Percentiles rank a stretch among this genome's conserved stretches.
phyloP scores from a whole-genome alignment of 371 early-diverging fungal genomes.

The Mucor piriformis region DNA sequence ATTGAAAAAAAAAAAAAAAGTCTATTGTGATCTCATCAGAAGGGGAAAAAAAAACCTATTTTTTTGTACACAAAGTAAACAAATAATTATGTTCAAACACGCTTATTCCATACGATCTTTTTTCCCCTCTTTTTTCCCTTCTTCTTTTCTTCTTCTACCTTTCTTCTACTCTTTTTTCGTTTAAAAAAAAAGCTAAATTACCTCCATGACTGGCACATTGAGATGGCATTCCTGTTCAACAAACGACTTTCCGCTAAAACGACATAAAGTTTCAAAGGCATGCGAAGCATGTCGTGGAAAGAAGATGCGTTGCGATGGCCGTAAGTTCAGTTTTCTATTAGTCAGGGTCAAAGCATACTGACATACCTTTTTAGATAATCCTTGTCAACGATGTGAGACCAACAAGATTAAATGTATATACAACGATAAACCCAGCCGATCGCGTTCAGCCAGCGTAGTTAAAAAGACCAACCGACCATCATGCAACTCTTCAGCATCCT shows the following conservation, averaged over 20 bases:
- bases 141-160: background rate
- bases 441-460: background rate
- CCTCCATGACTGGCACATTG: slow-evolving; percentile 23
- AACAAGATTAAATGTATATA: slow-evolving; percentile 26
- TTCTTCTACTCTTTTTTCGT: background rate
- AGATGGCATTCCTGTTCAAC: slow-evolving; percentile 36
- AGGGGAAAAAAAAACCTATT: slow-evolving; percentile 8
- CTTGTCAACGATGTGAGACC: slow-evolving; percentile 29
- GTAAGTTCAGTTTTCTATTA: too few species aligned
- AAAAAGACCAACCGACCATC: background rate
- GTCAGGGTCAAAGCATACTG: too few species aligned
- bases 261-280: slow-evolving; percentile 32
- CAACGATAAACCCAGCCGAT: slow-evolving; percentile 17
- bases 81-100: slow-evolving; percentile 18
- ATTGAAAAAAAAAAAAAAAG: slow-evolving; percentile 3
- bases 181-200: background rate
- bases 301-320: slow-evolving; percentile 35
- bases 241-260: slow-evolving; percentile 30
- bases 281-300: slow-evolving; percentile 33
- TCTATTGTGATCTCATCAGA: slow-evolving; percentile 25
- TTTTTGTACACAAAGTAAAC: slow-evolving; percentile 18
- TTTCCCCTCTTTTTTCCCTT: background rate
- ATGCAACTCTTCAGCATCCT: background rate
- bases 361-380: slow-evolving; percentile 6
- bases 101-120: slow-evolving; percentile 7